Evolutionary conservation across 164 flowering plant species (phyloP), one percentile per base, ranked within the genome.

Genomic region (Annona squamosa): DNA sequence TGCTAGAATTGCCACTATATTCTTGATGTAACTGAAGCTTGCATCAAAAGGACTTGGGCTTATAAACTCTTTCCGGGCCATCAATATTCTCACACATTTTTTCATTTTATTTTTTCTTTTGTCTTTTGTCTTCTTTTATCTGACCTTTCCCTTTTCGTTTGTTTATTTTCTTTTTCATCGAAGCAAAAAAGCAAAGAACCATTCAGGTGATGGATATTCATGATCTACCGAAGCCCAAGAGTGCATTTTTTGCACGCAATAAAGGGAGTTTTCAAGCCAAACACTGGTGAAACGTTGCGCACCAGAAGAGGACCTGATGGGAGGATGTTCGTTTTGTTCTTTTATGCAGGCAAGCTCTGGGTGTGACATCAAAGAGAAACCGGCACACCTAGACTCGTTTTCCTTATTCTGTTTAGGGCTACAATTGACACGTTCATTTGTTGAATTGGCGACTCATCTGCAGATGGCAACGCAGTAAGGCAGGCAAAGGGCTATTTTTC

Each of bases 101-200:
- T 74, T 77, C 37, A 16, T 4, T 65, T 16, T 16, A 64, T 44
- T 72, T 72, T 73, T 75, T 69, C 43, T 85, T 56, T 56, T 56
- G 7, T 56, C 61, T 1, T 56, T 10, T 2, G 5, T 5, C 66
- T 63, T 9, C 17, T 63, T 63, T 9, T 63, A 26, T 63, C 42
- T 63, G 43, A 18, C 66, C 4, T 18, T 26, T 37, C 5, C 47
- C 19, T 52, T 46, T 48, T 26, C 37, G 37, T 26, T 26, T 26
- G 37, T 26, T 26, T 71, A 3, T 2, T 52, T 16, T 52, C 17
- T 52, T 71, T 5, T 46, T 57, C 7, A 68, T 42, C 59, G 88
- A 86, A 96, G 99, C 97, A 48, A 96, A 92, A 84, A 96, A 82
- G 90, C 99, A 95, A 86, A 86, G 98, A 79, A 95, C 93, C 17